Evolutionary conservation across 768 basidiomycete species (phyloP).

Genomic region (Suillus occidentalis): DNA sequence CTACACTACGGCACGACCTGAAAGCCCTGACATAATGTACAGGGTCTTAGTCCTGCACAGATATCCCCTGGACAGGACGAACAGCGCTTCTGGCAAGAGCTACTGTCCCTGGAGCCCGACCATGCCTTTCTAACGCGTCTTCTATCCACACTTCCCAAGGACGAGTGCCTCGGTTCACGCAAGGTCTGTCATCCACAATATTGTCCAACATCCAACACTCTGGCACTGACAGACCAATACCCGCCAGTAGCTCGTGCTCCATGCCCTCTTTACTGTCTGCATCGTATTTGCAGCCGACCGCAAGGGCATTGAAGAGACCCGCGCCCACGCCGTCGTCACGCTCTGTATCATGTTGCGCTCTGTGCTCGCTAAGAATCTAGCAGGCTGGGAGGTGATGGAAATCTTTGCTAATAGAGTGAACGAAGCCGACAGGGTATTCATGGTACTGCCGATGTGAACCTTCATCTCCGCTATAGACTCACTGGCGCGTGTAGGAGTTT

Average conservation of each 20-base stretch:
- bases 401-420: conserved; percentile 60
- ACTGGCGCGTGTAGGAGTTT: conserved; percentile 41
- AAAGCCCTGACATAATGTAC: conserved; percentile 1
- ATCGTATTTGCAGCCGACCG: conserved; percentile 38
- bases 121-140: conserved; percentile 42
- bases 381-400: conserved; percentile 76
- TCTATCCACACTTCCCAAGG: conserved; percentile 44
- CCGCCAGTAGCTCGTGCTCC: conserved; percentile 50
- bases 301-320: conserved; percentile 19
- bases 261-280: conserved; percentile 47
- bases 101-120: conserved; percentile 55
- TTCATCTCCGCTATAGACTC: not conserved
- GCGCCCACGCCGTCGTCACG: conserved; percentile 49
- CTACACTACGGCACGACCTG: not conserved
- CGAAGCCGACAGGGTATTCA: conserved; percentile 59
- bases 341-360: conserved; percentile 46
- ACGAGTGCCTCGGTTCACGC: conserved; percentile 45
- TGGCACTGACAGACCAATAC: conserved; percentile 10
- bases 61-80: conserved; percentile 46
- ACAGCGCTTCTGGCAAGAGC: conserved; percentile 50
- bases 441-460: conserved; percentile 34
- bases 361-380: conserved; percentile 55
- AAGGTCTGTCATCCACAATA: conserved; percentile 43
- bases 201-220: not conserved
- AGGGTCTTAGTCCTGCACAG: conserved; percentile 45